Evolutionary conservation across 2,329 filamentous ascomycete genomes (phyloP).

Genomic region (Claviceps purpurea): DNA sequence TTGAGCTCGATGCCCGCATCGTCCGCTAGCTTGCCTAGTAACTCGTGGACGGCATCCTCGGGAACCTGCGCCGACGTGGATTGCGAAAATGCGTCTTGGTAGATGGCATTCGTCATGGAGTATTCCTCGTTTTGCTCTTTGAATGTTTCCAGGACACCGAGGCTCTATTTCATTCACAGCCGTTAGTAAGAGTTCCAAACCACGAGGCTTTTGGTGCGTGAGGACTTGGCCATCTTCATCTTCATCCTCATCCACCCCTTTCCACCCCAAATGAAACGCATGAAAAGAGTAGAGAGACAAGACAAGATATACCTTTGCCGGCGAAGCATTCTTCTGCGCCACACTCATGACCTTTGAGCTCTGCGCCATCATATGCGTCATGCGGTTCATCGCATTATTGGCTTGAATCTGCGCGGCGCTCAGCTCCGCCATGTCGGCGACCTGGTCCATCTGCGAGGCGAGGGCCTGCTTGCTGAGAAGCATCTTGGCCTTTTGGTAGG

Average conservation of each 20-base stretch:
- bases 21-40: slow-evolving; percentile 76
- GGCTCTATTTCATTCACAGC: slow-evolving; percentile 25
- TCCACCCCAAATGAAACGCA: not conserved
- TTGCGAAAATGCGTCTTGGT: slow-evolving; percentile 72
- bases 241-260: no score
- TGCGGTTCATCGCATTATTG: slow-evolving; percentile 52
- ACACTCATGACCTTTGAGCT: slow-evolving; percentile 44
- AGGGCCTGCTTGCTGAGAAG: slow-evolving; percentile 48
- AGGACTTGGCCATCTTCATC: no score
- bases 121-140: slow-evolving; percentile 50
- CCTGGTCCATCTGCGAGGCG: slow-evolving; percentile 50
- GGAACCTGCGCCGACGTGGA: slow-evolving; percentile 61
- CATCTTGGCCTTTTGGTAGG: slow-evolving; percentile 50
- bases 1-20: slow-evolving; percentile 75
- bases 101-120: slow-evolving; percentile 56
- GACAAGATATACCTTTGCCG: slow-evolving; percentile 32
- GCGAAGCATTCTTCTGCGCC: slow-evolving; percentile 45
- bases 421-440: slow-evolving; percentile 50
- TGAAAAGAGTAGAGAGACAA: not conserved
- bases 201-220: no score
- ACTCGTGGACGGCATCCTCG: slow-evolving; percentile 73
- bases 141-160: slow-evolving; percentile 47
- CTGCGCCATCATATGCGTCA: slow-evolving; percentile 50
- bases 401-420: slow-evolving; percentile 48
- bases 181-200: no score